These are phyloP conservation scores for Cotoneaster glaucophyllus DNA, from an alignment of 306 rosid genomes.

Conservation along the genomic window DNA sequence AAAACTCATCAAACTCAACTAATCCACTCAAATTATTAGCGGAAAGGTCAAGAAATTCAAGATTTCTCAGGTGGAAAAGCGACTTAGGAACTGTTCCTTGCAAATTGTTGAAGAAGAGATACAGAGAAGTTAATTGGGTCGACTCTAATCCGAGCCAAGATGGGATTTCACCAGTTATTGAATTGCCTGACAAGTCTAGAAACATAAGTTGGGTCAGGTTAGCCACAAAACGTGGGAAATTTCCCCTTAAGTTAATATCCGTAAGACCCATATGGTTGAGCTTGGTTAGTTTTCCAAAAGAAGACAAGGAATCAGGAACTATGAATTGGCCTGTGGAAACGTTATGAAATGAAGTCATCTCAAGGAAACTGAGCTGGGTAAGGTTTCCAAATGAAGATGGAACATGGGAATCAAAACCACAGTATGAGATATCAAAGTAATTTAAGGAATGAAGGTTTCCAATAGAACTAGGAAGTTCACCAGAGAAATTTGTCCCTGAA, in stretches of 20 bases:
- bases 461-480: conserved; percentile 21
- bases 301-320: not conserved
- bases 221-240: not conserved
- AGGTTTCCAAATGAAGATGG: conserved; percentile 31
- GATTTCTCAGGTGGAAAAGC: not conserved
- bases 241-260: not conserved
- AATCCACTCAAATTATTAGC: conserved; percentile 9
- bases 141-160: not conserved
- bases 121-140: not conserved
- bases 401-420: not conserved
- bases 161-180: not conserved
- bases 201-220: conserved; percentile 3
- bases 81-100: conserved; percentile 13
- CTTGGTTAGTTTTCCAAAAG: not conserved
- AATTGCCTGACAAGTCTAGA: not conserved
- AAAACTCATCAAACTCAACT: conserved; percentile 9
- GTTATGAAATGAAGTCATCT: not conserved
- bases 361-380: not conserved
- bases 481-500: conserved; percentile 1
- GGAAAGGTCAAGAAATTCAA: not conserved
- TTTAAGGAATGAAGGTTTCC: conserved; percentile 13
- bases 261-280: not conserved
- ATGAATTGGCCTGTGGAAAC: not conserved
- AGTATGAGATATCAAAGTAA: accelerated
- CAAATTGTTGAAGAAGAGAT: not conserved